phyloP scores from a whole-genome alignment of 192 early-diverging fungal genomes.

The Podila horticola region DNA sequence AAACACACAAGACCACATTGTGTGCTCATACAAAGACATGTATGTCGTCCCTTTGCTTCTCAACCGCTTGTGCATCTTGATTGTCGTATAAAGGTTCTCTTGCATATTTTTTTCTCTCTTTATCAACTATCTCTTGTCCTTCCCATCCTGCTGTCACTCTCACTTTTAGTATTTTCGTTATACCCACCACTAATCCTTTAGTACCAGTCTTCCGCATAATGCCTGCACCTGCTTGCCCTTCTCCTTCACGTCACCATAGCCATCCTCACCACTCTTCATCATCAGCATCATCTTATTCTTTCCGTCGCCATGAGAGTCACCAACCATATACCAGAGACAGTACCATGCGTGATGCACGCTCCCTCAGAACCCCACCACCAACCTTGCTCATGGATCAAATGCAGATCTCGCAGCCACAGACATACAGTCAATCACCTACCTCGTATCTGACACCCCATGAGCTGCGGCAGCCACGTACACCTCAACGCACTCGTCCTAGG shows the following conservation, averaged over 20 bases:
- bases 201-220: not conserved
- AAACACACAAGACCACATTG: not conserved
- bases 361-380: not conserved
- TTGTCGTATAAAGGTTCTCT: not conserved
- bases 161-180: not conserved
- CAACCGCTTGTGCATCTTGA: not conserved
- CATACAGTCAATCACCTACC: not conserved
- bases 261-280: not conserved
- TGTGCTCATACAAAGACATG: not conserved
- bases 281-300: not conserved
- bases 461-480: conserved; percentile 1
- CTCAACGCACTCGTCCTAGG: not conserved
- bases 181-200: not conserved
- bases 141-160: not conserved
- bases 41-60: not conserved
- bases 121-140: not conserved
- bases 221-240: not conserved
- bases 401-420: not conserved
- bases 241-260: not conserved
- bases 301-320: not conserved
- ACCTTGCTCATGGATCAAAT: not conserved
- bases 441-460: not conserved
- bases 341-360: not conserved
- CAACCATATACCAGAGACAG: not conserved
- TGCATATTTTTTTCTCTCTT: not conserved